Conservation (phyloP, 768 basidiomycete species). For the Trichaptum fuscoviolaceum region DNA sequence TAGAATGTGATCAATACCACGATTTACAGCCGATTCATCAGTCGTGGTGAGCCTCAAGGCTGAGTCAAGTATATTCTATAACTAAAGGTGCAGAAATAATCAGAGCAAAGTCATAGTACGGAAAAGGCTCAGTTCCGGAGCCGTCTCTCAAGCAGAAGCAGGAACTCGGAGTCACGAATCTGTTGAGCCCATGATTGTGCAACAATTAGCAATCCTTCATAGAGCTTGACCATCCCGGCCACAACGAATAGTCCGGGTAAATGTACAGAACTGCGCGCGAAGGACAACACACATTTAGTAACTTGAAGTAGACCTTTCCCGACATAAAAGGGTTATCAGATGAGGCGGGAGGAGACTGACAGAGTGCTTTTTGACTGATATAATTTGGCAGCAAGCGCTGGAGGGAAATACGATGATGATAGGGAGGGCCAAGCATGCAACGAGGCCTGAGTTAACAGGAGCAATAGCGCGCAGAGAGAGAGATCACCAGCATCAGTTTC, state of each 20-base stretch:
- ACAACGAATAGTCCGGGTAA: conserved; percentile 71
- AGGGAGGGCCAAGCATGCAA: conserved; percentile 63
- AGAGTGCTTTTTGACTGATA: conserved; percentile 49
- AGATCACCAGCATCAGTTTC: conserved; percentile 61
- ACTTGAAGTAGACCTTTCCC: conserved; percentile 5
- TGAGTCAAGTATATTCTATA: no score
- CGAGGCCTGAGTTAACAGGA: conserved; percentile 49
- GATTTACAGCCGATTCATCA: no score
- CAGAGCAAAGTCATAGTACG: no score
- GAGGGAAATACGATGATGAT: conserved; percentile 40
- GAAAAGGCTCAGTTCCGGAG: conserved; percentile 74
- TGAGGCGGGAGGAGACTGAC: conserved; percentile 40
- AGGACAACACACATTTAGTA: conserved; percentile 14
- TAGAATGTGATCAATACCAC: no score
- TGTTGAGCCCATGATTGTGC: conserved; percentile 69
- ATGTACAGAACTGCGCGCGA: conserved; percentile 51
- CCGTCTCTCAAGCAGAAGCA: conserved; percentile 83
- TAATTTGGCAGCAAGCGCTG: conserved; percentile 31
- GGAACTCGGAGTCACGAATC: conserved; percentile 81
- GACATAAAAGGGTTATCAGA: conserved; percentile 1
- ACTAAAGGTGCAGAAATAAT: no score
- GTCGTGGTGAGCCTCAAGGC: no score
- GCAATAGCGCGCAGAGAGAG: conserved; percentile 66
- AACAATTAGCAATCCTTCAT: conserved; percentile 38
- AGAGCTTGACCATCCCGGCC: conserved; percentile 46